Evolutionary conservation across 2,329 filamentous ascomycete species (phyloP).

Genomic region (Penicillium paneum): DNA sequence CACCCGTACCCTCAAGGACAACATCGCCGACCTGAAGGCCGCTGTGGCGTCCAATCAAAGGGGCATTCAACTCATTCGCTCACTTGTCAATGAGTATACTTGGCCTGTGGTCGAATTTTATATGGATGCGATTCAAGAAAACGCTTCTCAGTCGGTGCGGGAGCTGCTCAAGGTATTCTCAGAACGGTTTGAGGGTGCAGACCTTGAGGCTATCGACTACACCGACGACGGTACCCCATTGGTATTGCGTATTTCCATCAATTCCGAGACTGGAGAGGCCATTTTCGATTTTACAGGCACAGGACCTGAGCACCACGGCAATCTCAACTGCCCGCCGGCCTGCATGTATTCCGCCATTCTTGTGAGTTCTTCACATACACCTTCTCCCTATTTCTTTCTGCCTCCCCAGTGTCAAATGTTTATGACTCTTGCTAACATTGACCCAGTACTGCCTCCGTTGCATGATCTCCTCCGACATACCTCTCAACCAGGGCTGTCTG

Average conservation of each 20-base stretch:
- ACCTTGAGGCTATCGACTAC: slow-evolving; percentile 58
- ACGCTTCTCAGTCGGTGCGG: neutral
- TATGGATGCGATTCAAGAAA: slow-evolving; percentile 13
- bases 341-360: slow-evolving; percentile 59
- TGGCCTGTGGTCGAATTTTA: slow-evolving; percentile 52
- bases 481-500: slow-evolving; percentile 76
- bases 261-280: slow-evolving; percentile 66
- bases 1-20: slow-evolving; percentile 58
- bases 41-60: slow-evolving; percentile 46
- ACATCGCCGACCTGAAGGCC: slow-evolving; percentile 47
- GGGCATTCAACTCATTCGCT: slow-evolving; percentile 37
- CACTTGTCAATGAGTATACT: slow-evolving; percentile 36
- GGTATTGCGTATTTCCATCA: slow-evolving; percentile 65
- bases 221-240: slow-evolving; percentile 80
- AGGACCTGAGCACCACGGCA: slow-evolving; percentile 43
- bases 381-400: too few relatives aligned
- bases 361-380: too few relatives aligned
- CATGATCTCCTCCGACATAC: slow-evolving; percentile 71
- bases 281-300: slow-evolving; percentile 73
- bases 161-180: slow-evolving; percentile 4
- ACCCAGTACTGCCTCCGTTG: slow-evolving; percentile 53
- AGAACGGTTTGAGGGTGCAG: neutral
- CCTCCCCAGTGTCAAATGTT: too few relatives aligned
- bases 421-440: too few relatives aligned
- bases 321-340: slow-evolving; percentile 71